These are phyloP conservation scores for Trichophyton verrucosum DNA, from an alignment of 2,329 filamentous ascomycete genomes.

Conservation along the genomic window DNA sequence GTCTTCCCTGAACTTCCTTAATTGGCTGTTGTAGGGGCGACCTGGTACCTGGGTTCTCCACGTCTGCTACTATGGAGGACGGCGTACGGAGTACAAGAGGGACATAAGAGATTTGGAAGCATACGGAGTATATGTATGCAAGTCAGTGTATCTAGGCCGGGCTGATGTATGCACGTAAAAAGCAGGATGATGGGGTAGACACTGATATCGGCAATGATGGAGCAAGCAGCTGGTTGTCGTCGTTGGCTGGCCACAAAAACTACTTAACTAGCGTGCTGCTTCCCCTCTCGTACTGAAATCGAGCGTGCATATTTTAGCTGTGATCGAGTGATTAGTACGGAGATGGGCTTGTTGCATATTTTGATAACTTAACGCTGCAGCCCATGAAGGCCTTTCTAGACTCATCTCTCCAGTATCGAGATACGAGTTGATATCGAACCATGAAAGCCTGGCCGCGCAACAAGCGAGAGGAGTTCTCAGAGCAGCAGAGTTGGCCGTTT, in stretches of 20 bases:
- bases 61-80: not conserved
- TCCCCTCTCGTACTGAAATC: not conserved
- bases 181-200: too few species aligned
- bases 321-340: not conserved
- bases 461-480: not conserved
- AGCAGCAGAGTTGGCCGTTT: too few species aligned
- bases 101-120: too few species aligned
- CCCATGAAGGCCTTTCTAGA: not conserved
- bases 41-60: not conserved
- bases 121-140: too few species aligned
- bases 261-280: too few species aligned
- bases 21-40: not conserved
- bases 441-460: not conserved
- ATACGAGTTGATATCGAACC: not conserved
- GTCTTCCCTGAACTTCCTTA: not conserved
- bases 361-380: not conserved
- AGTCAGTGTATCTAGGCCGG: too few species aligned
- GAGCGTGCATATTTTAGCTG: not conserved
- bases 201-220: not conserved
- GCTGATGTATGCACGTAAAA: too few species aligned
- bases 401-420: not conserved
- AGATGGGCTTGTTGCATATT: not conserved
- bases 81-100: too few species aligned
- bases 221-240: not conserved
- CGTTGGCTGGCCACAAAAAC: too few species aligned